Evolutionary conservation across 169 alveolate genomes (phyloP).

Genomic region (Besnoitia besnoiti): DNA sequence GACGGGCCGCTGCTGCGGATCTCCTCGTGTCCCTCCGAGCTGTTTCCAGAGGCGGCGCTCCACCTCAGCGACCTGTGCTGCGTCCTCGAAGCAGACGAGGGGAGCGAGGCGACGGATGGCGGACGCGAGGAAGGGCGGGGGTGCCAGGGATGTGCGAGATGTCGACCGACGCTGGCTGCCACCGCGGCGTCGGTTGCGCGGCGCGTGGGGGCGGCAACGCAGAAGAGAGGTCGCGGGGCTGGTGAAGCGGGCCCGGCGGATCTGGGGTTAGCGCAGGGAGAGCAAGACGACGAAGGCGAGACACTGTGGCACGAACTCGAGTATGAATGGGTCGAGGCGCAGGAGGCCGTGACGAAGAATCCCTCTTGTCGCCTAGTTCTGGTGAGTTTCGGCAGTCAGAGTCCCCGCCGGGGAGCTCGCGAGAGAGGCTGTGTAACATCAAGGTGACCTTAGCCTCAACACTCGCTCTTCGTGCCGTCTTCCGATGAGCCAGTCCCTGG

Average conservation of each 20-base stretch:
- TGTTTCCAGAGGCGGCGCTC: not conserved
- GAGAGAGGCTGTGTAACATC: too few species aligned
- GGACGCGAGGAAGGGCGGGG: not conserved
- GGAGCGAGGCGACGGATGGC: not conserved
- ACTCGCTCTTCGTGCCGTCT: too few species aligned
- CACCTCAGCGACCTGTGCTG: not conserved
- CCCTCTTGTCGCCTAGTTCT: not conserved
- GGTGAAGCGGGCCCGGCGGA: not conserved
- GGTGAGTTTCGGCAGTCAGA: too few species aligned
- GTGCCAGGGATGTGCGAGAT: not conserved
- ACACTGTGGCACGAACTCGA: slow-evolving; percentile 11
- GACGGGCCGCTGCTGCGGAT: not conserved
- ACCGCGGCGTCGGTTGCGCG: too few species aligned
- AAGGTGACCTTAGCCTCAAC: too few species aligned
- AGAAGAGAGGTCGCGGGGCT: not conserved
- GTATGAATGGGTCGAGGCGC: slow-evolving; percentile 18
- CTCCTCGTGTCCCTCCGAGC: not conserved
- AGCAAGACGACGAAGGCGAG: not conserved
- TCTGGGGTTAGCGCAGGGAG: not conserved
- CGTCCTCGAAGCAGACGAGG: not conserved
- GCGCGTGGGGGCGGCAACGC: not conserved
- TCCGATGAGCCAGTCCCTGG: too few species aligned
- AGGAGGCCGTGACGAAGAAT: not conserved
- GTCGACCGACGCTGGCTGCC: not conserved
- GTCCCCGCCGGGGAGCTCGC: too few species aligned